Evolutionary conservation across 495 filamentous ascomycete genomes (phyloP), one percentile per base, ranked within the genome.

Genomic region (Collariella sp.): DNA sequence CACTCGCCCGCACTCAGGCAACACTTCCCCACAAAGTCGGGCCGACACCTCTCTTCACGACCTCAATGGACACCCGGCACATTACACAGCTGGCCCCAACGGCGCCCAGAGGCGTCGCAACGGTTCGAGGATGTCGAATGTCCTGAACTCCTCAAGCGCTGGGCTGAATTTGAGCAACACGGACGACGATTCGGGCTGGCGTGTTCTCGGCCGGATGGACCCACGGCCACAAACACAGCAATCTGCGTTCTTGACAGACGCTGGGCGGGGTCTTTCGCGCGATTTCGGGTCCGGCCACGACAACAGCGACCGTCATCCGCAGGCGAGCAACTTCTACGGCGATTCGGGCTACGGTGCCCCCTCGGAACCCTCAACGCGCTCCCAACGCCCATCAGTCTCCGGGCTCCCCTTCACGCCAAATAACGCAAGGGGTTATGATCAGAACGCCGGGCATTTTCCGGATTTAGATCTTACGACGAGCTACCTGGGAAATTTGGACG

Each of bases 21-120:
- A 53, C 38, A 65, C 62, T 18, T 68, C 68, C 7, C 68, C 68
- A 2, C 44, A 66, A 50, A 55, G 59, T n/a, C 58, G 64, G 13
- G 50, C 63, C 13, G 62, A 64, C 10, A 34, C 55, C 9, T 59
- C 65, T 2, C 55, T 77, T 12, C 65, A 68, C 34, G 78, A 81
- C 16, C 46, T 68, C 2, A 62, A 66, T 45, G 73, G 74, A 34
- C 52, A 46, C 20, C 49, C 62, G 2, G 68, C 70, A 1, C 80
- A 77, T 54, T 77, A 75, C 46, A 20, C 73, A 2, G 50, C 57
- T 7, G 16, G 64, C 4, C 57, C 59, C 11, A 31, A 58, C 16
- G 56, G 52, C 33, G 46, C 61, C 7, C 65, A 63, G 47, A 46
- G 62, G 36, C 56, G 39, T 13, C 44, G 38, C 13, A 42, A 34